Percentiles rank a stretch among this genome's conserved stretches.
These are phyloP conservation scores for Cryptococcus sp. DNA, from an alignment of 1,284 basidiomycete species.

Conservation along the genomic window DNA sequence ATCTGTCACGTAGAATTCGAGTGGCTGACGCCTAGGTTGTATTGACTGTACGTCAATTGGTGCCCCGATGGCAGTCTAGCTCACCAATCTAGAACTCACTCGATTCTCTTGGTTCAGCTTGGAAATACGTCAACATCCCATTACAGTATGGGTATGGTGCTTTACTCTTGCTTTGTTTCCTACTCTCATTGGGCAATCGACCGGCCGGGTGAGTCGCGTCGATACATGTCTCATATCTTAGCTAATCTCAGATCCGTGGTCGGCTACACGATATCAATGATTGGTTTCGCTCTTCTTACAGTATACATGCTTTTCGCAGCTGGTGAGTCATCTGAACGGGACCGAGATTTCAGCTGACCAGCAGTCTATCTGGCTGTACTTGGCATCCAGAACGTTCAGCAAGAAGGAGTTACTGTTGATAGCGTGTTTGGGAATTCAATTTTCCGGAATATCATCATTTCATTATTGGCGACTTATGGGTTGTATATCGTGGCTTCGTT, in stretches of 20 bases:
- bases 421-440: slow-evolving; percentile 69
- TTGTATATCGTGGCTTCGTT: slow-evolving; percentile 75
- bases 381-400: slow-evolving; percentile 61
- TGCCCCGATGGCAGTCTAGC: slow-evolving; percentile 53
- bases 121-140: slow-evolving; percentile 65
- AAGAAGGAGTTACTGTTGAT: slow-evolving; percentile 51
- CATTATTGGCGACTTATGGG: slow-evolving; percentile 77
- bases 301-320: slow-evolving; percentile 71
- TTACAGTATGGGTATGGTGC: slow-evolving; percentile 85
- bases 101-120: slow-evolving; percentile 25
- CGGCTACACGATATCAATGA: slow-evolving; percentile 70
- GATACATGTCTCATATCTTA: background rate
- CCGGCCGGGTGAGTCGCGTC: slow-evolving; percentile 64
- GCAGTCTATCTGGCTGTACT: slow-evolving; percentile 73
- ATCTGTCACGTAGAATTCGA: background rate
- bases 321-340: slow-evolving; percentile 53
- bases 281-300: slow-evolving; percentile 83
- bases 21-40: slow-evolving; percentile 2
- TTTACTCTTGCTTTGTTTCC: slow-evolving; percentile 80
- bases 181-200: slow-evolving; percentile 84
- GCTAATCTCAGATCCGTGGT: background rate
- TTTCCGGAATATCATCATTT: slow-evolving; percentile 81
- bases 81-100: slow-evolving; percentile 17
- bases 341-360: slow-evolving; percentile 10
- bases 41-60: slow-evolving; percentile 9